Percentiles rank a stretch among this genome's conserved stretches.
phyloP scores from a whole-genome alignment of 345 rosid species.

The Eucalyptus brandiana region DNA sequence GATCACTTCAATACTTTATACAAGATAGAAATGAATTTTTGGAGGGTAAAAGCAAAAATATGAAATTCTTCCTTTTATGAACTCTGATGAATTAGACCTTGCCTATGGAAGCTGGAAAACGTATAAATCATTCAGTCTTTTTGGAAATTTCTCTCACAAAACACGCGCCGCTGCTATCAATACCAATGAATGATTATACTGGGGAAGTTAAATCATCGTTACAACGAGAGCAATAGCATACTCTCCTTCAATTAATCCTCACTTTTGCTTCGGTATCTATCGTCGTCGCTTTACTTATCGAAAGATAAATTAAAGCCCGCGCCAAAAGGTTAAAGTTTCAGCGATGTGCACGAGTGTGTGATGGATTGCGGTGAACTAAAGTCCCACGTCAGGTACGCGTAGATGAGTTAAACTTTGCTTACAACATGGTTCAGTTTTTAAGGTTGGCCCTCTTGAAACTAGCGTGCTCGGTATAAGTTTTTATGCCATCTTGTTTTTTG shows the following conservation, averaged over 20 bases:
- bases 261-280: background rate
- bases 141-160: too few species aligned
- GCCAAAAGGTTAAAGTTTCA: background rate
- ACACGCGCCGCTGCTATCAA: too few species aligned
- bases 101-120: background rate
- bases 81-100: background rate
- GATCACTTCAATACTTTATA: background rate
- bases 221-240: background rate
- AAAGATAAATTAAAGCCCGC: background rate
- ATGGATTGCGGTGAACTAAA: background rate
- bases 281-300: background rate
- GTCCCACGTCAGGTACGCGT: background rate
- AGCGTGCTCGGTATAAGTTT: background rate
- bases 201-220: background rate
- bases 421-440: background rate
- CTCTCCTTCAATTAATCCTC: background rate
- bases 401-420: background rate
- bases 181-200: background rate
- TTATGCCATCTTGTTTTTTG: background rate
- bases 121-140: too few species aligned
- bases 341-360: background rate
- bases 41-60: background rate
- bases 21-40: too few species aligned
- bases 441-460: background rate
- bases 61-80: background rate